Percentiles rank a stretch among this genome's conserved stretches.
These are phyloP conservation scores for Teunomyces barrocoloradensis DNA, from an alignment of 805 yeast genomes.

Conservation along the genomic window DNA sequence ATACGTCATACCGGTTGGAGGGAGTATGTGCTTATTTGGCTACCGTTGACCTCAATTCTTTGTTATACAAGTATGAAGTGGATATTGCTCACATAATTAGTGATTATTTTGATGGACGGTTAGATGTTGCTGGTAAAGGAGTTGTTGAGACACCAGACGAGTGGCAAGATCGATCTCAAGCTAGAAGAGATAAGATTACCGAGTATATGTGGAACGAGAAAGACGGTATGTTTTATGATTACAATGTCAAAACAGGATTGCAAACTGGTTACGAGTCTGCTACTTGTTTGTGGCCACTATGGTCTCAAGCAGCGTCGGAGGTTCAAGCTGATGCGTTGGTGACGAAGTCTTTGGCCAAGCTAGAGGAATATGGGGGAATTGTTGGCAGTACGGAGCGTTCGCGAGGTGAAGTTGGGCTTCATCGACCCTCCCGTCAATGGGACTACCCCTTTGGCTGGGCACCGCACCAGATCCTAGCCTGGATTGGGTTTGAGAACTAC, in stretches of 20 bases:
- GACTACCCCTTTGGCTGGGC: slow-evolving; percentile 99
- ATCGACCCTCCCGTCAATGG: slow-evolving; percentile 93
- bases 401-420: slow-evolving; percentile 65
- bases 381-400: slow-evolving; percentile 78
- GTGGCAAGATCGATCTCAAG: slow-evolving; percentile 64
- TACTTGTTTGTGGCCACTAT: slow-evolving; percentile 88
- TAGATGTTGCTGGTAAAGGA: slow-evolving; percentile 24
- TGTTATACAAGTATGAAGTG: slow-evolving; percentile 83
- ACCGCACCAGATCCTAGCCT: slow-evolving; percentile 92
- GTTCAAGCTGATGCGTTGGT: slow-evolving; percentile 70
- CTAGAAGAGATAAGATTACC: slow-evolving; percentile 54
- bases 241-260: slow-evolving; percentile 55
- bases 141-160: slow-evolving; percentile 44
- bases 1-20: slow-evolving; percentile 86
- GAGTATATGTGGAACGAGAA: slow-evolving; percentile 82
- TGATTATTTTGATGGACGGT: slow-evolving; percentile 50
- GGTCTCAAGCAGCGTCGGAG: slow-evolving; percentile 67
- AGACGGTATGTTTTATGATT: slow-evolving; percentile 78
- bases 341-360: slow-evolving; percentile 53
- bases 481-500: slow-evolving; percentile 80
- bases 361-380: slow-evolving; percentile 87
- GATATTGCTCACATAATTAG: slow-evolving; percentile 73
- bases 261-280: slow-evolving; percentile 78
- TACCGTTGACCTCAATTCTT: slow-evolving; percentile 82
- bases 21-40: slow-evolving; percentile 87